Evolutionary conservation across 2,329 filamentous ascomycete species (phyloP), one percentile per base, ranked within the genome.

Genomic region (Escovopsis weberi): DNA sequence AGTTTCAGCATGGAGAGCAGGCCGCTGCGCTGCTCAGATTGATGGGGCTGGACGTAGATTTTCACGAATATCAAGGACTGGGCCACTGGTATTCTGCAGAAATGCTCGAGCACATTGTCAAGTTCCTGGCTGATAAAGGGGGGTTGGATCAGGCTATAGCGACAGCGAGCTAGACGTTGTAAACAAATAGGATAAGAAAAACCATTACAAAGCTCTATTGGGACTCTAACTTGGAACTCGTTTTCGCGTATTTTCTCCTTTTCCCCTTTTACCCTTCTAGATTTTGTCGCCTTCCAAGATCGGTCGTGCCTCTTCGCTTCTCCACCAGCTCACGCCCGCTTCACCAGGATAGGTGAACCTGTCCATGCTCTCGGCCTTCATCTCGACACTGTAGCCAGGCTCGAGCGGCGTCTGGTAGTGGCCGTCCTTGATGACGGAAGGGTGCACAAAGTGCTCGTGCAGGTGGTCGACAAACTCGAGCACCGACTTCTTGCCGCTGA

Each of bases 1-100:
- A 59, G 28, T 35, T 62, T 15, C 34, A 45, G 3, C 52, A 66
- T 28, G 65, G 65, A 0, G 44, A 51, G n/a, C 51, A 57, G 11
- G 56, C 65, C 0, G 52, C 52, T 2, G 50, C 50, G 1, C 55
- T 59, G 33, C 48, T 74, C 18, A 40, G 50, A 1, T 48, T 47
- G 2, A 45, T 69, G 40, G 63, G 60, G 0, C 46, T 62, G 23
- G 40, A 55, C 1, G 57, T 63, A 0, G 42, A 58, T 7, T 64
- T 65, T 50, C 54, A 55, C 8, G 53, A 54, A 7, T 73, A 72
- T 42, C 45, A 54, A 4, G 59, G 51, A 1, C 50, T 70, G 2
- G 66, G 59, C 0, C 69, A 74, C 46, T 70, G 65, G 62, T 65
- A 69, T 41, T 66, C 60, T 1, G 44, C 50, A 1, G 50, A 58